phyloP scores from a whole-genome alignment of 2,329 filamentous ascomycete genomes.

The Stagonosporopsis tanaceti region DNA sequence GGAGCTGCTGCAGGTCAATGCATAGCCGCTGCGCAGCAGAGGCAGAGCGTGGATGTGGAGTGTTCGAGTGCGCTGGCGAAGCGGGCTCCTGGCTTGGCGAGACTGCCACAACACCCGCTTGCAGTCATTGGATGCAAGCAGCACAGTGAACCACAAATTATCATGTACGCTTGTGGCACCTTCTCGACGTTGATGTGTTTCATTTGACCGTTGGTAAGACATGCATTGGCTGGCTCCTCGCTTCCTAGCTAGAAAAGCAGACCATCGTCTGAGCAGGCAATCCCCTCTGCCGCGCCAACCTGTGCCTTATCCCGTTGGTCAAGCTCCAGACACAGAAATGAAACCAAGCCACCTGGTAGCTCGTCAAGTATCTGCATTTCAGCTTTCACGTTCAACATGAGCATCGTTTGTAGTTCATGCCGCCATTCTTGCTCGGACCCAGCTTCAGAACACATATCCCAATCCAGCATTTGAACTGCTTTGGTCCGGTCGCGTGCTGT shows the following conservation, averaged over 20 bases:
- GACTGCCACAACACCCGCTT: slow-evolving; percentile 23
- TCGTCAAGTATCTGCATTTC: slow-evolving; percentile 76
- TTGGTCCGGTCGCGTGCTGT: slow-evolving; percentile 65
- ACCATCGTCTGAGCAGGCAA: slow-evolving; percentile 31
- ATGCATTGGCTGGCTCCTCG: neutral
- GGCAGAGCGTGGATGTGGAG: slow-evolving; percentile 45
- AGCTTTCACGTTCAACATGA: slow-evolving; percentile 76
- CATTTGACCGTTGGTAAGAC: neutral
- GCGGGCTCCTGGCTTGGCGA: slow-evolving; percentile 14
- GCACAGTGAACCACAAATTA: slow-evolving; percentile 23
- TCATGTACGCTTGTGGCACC: slow-evolving; percentile 20
- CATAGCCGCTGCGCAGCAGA: slow-evolving; percentile 45
- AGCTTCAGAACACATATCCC: slow-evolving; percentile 46
- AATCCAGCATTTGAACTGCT: slow-evolving; percentile 62
- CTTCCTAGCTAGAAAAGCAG: slow-evolving; percentile 34
- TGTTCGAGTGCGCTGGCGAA: slow-evolving; percentile 44
- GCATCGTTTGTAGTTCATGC: slow-evolving; percentile 73
- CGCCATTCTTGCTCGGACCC: slow-evolving; percentile 53
- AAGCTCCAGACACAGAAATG: slow-evolving; percentile 41
- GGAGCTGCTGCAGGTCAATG: slow-evolving; percentile 50
- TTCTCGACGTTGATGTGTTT: neutral
- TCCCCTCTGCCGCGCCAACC: slow-evolving; percentile 7
- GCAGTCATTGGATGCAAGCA: slow-evolving; percentile 35
- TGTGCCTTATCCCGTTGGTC: slow-evolving; percentile 11
- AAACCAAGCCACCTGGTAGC: slow-evolving; percentile 38